Evolutionary conservation across 768 basidiomycete species (phyloP), one percentile per base, ranked within the genome.

Genomic region (Phaeolepiota aurea): DNA sequence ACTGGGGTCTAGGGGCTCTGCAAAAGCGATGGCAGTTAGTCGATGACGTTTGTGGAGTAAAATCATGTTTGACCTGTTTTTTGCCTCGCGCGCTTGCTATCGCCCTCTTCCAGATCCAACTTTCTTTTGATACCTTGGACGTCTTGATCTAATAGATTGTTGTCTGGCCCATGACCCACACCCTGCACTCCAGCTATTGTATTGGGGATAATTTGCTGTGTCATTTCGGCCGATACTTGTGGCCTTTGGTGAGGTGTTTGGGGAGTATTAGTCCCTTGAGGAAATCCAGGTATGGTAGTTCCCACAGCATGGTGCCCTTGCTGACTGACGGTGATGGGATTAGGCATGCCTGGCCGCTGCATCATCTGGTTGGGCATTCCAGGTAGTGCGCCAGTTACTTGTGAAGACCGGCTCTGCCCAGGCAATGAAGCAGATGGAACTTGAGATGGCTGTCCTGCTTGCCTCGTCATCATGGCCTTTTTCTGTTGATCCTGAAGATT

Each of bases 121-220:
- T 87, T 87, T 46, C 87, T 71, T 56, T 89, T 90, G 47, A 78
- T 67, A 13, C 71, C 74, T 42, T 80, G 77, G n/a, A 57, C 48
- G 41, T 86, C 83, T 44, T 68, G 68, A 40, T 87, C 84, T 38
- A 76, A 57, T 21, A 68, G 60, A 49, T 64, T 66, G 34, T 58
- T 49, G 28, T 68, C 67, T 22, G 56, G 42, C 19, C 51, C 48
- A 16, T 53, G 54, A 3, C 57, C 61, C 10, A 15, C 46, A 18
- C 20, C 39, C 32, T 37, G 13, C 32, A 47, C 25, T 10, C 25
- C 31, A 23, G 39, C 19, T 23, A 22, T 3, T 38, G 21, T 42
- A 38, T 14, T 15, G 44, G 44, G 32, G 33, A 32, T 16, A 33
- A 37, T 32, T 30, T 45, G 25, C 22, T 46, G 42, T 32, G 48